Evolutionary conservation across 2,329 filamentous ascomycete species (phyloP).

Genomic region (Grosmannia huntii): DNA sequence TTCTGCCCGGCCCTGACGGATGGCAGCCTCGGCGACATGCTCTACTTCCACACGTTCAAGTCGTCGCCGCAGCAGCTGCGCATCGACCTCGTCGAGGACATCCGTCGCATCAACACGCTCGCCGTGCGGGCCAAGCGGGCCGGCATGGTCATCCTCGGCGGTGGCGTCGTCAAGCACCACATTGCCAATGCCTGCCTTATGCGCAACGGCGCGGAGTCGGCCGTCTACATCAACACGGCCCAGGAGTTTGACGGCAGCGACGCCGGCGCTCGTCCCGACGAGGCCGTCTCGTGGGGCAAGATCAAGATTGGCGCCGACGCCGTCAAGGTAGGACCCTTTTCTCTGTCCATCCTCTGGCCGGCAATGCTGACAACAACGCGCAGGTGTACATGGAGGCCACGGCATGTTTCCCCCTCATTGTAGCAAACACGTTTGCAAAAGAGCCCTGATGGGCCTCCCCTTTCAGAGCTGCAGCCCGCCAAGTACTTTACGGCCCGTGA

Average conservation of each 20-base stretch:
- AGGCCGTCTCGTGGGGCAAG: conserved; percentile 97
- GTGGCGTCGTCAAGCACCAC: conserved; percentile 94
- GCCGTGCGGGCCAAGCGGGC: conserved; percentile 75
- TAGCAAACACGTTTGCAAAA: conserved; percentile 54
- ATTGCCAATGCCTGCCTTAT: conserved; percentile 96
- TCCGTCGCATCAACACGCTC: conserved; percentile 84
- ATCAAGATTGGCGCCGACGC: conserved; percentile 80
- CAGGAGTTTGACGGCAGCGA: conserved; percentile 98
- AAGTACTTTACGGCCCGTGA: conserved; percentile 28
- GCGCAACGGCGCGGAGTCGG: conserved; percentile 93
- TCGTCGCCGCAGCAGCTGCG: conserved; percentile 67
- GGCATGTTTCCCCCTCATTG: conserved; percentile 52
- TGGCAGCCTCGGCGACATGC: conserved; percentile 90
- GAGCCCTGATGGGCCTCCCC: conserved; percentile 20
- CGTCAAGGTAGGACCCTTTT: conserved; percentile 58
- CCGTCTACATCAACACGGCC: conserved; percentile 94
- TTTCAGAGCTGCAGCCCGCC: too few species aligned
- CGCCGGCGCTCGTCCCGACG: conserved; percentile 85
- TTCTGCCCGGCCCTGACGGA: conserved; percentile 96
- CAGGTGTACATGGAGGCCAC: conserved; percentile 54
- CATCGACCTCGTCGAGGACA: conserved; percentile 88
- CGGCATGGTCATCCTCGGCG: conserved; percentile 91
- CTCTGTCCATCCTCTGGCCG: not conserved
- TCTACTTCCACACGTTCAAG: conserved; percentile 97
- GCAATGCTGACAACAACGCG: not conserved